Evolutionary conservation across 2,329 filamentous ascomycete species (phyloP).

Genomic region (Neofusicoccum kwambonambiense): DNA sequence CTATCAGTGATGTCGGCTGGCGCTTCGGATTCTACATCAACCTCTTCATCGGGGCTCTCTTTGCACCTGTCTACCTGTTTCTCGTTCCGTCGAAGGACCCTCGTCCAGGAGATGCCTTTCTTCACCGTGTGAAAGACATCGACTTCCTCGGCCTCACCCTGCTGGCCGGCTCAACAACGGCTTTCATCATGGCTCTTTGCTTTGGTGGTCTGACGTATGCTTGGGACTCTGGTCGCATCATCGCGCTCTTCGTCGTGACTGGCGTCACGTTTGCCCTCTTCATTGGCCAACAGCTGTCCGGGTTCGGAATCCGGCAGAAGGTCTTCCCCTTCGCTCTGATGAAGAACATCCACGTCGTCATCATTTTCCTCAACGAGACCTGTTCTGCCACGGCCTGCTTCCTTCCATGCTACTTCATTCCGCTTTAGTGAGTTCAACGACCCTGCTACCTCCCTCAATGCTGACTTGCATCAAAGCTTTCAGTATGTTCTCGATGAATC

Average conservation of each 20-base stretch:
- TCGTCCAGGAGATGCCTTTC: conserved; percentile 9
- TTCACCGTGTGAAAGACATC: neutral
- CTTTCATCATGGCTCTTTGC: conserved; percentile 49
- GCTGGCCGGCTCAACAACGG: conserved; percentile 45
- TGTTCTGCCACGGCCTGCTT: conserved; percentile 24
- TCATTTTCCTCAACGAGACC: neutral
- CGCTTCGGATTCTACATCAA: conserved; percentile 34
- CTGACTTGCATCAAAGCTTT: neutral
- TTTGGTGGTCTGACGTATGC: conserved; percentile 52
- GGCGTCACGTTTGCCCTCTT: conserved; percentile 45
- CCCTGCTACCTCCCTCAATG: neutral
- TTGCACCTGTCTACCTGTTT: neutral
- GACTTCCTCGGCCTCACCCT: conserved; percentile 18
- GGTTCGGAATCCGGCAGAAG: neutral
- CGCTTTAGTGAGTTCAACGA: conserved; percentile 23
- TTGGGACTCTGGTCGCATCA: conserved; percentile 47
- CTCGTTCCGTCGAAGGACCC: neutral
- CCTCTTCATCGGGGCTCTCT: neutral
- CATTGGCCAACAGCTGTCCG: conserved; percentile 19
- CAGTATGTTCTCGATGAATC: conserved; percentile 1
- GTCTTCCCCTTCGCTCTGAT: neutral
- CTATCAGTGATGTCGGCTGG: conserved; percentile 42
- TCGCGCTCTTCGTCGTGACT: conserved; percentile 48
- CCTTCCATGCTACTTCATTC: conserved; percentile 35
- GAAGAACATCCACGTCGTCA: neutral